These are phyloP conservation scores for Aspergillus sp. DNA, from an alignment of 2,329 filamentous ascomycete species.

Conservation along the genomic window DNA sequence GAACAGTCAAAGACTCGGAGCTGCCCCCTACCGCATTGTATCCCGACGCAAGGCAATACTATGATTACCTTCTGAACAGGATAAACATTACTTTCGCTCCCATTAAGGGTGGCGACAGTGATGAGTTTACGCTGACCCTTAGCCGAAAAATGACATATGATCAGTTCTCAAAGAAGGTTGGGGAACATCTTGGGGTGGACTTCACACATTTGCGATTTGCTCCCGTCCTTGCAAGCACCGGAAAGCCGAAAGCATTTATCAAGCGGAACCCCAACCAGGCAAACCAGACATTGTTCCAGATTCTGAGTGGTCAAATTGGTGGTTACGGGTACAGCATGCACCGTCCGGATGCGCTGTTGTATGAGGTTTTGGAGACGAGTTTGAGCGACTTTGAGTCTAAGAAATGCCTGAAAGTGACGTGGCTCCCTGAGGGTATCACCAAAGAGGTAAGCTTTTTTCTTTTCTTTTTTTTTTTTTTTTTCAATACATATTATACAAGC, in stretches of 20 bases:
- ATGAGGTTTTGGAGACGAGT: constrained; percentile 91
- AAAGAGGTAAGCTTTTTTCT: constrained; percentile 64
- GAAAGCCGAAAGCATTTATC: constrained; percentile 72
- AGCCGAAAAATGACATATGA: constrained; percentile 91
- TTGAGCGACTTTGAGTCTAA: constrained; percentile 89
- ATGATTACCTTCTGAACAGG: constrained; percentile 87
- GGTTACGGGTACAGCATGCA: constrained; percentile 65
- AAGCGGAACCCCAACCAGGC: constrained; percentile 67
- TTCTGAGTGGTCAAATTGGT: constrained; percentile 71
- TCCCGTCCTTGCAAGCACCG: constrained; percentile 71
- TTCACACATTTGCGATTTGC: constrained; percentile 88
- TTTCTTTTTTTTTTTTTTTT: too few relatives aligned
- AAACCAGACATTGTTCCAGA: constrained; percentile 69
- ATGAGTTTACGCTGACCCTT: constrained; percentile 71
- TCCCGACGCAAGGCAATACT: constrained; percentile 74
- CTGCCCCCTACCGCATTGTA: constrained; percentile 45
- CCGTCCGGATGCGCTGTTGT: constrained; percentile 75
- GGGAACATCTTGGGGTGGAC: constrained; percentile 68
- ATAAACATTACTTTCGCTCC: constrained; percentile 74
- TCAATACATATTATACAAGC: too few relatives aligned
- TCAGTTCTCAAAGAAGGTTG: constrained; percentile 77
- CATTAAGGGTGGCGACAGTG: constrained; percentile 48
- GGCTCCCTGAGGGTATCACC: constrained; percentile 81
- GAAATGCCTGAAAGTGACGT: constrained; percentile 77
- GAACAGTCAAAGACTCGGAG: constrained; percentile 45